These are phyloP conservation scores for Scutellaria galericulata DNA, from an alignment of 257 asterid species.

Conservation along the genomic window DNA sequence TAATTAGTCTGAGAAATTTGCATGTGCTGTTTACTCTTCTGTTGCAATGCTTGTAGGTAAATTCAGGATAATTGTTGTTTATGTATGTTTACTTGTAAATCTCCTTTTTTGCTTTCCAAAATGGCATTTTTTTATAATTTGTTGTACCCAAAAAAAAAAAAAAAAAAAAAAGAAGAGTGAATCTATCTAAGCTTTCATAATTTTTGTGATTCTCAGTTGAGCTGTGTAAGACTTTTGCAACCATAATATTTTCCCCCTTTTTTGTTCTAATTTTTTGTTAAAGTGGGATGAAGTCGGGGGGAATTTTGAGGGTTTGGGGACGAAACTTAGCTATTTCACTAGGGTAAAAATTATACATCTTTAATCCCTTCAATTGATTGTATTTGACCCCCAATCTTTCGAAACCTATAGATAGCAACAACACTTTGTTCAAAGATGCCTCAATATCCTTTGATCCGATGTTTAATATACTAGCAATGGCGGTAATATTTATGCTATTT, in stretches of 20 bases:
- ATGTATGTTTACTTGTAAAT: not conserved
- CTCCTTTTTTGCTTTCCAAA: not conserved
- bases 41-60: conserved; percentile 1
- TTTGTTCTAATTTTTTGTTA: not conserved
- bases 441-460: not conserved
- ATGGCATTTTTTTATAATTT: not conserved
- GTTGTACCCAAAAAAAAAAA: not conserved
- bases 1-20: conserved; percentile 3
- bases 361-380: not conserved
- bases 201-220: not conserved
- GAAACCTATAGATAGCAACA: too few relatives aligned
- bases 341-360: not conserved
- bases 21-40: conserved; percentile 7
- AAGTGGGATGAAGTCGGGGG: not conserved
- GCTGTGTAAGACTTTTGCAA: not conserved
- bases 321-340: not conserved
- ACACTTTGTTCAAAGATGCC: not conserved
- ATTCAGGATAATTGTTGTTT: conserved; percentile 19
- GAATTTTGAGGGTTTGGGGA: not conserved
- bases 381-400: too few relatives aligned
- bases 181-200: not conserved
- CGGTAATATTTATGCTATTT: not conserved
- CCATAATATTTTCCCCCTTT: not conserved
- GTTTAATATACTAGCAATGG: not conserved
- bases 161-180: not conserved